A percentile compares a stretch with the other conserved stretches of the same genome.
These are phyloP conservation scores for Kalanchoe fedtschenkoi DNA, from an alignment of 164 flowering plant species.

Conservation along the genomic window DNA sequence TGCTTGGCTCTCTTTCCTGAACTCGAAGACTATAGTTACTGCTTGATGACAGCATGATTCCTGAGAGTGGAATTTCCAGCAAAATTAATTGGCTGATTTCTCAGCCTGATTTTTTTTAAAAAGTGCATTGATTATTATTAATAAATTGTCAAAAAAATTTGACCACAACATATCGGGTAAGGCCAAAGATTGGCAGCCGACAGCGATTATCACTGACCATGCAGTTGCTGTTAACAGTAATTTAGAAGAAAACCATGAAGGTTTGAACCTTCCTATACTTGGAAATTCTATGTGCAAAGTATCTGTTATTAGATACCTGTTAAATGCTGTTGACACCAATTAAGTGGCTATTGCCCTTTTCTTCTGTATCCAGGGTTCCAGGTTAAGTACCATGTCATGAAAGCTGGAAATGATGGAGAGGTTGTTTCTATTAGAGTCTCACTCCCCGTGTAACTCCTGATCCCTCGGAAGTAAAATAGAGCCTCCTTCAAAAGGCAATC, in stretches of 20 bases:
- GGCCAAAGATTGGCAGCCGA: slow-evolving; percentile 67
- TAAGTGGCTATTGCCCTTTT: not conserved
- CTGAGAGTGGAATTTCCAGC: not conserved
- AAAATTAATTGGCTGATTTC: not conserved
- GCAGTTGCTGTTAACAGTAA: slow-evolving; percentile 85
- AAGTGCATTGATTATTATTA: not conserved
- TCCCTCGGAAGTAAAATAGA: no score
- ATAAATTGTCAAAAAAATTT: slow-evolving; percentile 38
- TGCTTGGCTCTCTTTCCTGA: not conserved
- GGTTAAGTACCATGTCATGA: slow-evolving; percentile 66
- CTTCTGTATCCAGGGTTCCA: slow-evolving; percentile 50
- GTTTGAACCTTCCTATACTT: not conserved
- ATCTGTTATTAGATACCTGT: not conserved
- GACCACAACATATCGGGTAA: slow-evolving; percentile 54
- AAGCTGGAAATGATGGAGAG: slow-evolving; percentile 47
- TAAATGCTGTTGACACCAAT: no score
- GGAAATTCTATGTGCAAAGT: not conserved
- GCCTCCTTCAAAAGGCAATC: no score
- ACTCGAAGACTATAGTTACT: not conserved
- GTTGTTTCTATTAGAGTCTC: slow-evolving; percentile 72
- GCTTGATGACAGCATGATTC: not conserved
- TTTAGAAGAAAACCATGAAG: slow-evolving; percentile 60
- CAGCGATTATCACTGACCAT: slow-evolving; percentile 55
- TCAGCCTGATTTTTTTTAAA: not conserved
- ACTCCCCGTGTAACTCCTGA: slow-evolving; percentile 57